These are phyloP conservation scores for Ballota nigra DNA, from an alignment of 257 asterid genomes.

Conservation along the genomic window DNA sequence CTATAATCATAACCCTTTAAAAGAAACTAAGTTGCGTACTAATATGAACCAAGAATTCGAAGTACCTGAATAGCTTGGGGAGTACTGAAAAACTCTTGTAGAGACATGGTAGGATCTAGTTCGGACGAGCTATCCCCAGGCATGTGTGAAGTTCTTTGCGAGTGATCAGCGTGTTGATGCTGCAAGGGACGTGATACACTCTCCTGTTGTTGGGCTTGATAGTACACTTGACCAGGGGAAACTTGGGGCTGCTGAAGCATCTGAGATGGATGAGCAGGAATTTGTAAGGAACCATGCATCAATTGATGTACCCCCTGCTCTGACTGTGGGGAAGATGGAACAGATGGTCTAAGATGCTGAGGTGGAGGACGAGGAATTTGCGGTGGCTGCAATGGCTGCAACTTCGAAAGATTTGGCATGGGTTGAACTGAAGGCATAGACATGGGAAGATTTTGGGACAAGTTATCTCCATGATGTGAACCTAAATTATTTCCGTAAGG, in stretches of 20 bases:
- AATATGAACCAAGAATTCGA: neutral
- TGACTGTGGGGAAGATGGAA: conserved; percentile 66
- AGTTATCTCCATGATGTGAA: conserved; percentile 61
- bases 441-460: conserved; percentile 48
- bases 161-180: conserved; percentile 45
- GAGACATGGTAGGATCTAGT: conserved; percentile 65
- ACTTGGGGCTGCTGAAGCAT: conserved; percentile 43
- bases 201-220: conserved; percentile 56
- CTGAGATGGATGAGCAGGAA: conserved; percentile 36
- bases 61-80: conserved; percentile 85
- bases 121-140: conserved; percentile 49
- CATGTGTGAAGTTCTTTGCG: conserved; percentile 36
- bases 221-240: conserved; percentile 42
- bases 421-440: conserved; percentile 52
- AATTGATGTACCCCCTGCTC: conserved; percentile 64
- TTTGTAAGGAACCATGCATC: conserved; percentile 47
- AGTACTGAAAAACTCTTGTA: conserved; percentile 65
- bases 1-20: neutral
- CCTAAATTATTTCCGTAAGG: conserved; percentile 52
- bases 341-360: conserved; percentile 71
- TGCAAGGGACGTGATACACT: conserved; percentile 35
- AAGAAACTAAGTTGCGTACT: neutral
- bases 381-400: conserved; percentile 94
- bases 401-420: conserved; percentile 51
- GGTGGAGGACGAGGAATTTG: conserved; percentile 82